Evolutionary conservation across 148 eudicot genomes (phyloP), one percentile per base, ranked within the genome.

Genomic region (Silene latifolia): DNA sequence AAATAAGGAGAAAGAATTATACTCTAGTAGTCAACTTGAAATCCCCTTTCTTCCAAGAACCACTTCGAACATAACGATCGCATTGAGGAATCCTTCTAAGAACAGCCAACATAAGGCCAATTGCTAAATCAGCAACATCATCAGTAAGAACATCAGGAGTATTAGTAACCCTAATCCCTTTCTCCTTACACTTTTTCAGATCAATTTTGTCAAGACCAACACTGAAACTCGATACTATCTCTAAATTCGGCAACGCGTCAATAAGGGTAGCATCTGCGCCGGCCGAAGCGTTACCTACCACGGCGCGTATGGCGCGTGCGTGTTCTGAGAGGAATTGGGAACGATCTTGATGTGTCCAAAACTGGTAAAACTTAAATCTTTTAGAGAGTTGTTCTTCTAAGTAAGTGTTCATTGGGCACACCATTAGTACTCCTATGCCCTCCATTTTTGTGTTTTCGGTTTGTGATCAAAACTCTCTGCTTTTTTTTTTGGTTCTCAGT

Each of bases 131-230:
- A 17, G 97, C 97, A 56, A 90, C 98, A 71, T 90, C 96, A 20
- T 95, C 97, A 44, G 98, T 95, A 76, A 95, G 72, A 35, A 95
- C 96, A 76, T 92, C 97, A 0, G 97, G 98, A 8, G 96, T 92
- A 53, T 92, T 86, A 2, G 81, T 90, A 71, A 94, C 97, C 82
- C 84, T 85, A 78, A 94, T 85, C 44, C 91, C 95, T 59, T 67
- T 91, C 71, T 88, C 97, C 77, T 71, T 84, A 58, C 98, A 94
- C 74, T 86, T 87, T 0, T 13, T 78, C 86, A 94, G 59, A 63
- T 94, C 98, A 5, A 94, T 84, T 81, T 91, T 94, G 56, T 94
- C 98, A 69, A 90, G 44, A 1, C 97, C 98, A 0, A 93, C 98
- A 71, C 97, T 87, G 63, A 72, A 93, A 71, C 88, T 87, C 14